phyloP scores from a whole-genome alignment of 768 basidiomycete genomes.

The Sarcomyxa edulis region DNA sequence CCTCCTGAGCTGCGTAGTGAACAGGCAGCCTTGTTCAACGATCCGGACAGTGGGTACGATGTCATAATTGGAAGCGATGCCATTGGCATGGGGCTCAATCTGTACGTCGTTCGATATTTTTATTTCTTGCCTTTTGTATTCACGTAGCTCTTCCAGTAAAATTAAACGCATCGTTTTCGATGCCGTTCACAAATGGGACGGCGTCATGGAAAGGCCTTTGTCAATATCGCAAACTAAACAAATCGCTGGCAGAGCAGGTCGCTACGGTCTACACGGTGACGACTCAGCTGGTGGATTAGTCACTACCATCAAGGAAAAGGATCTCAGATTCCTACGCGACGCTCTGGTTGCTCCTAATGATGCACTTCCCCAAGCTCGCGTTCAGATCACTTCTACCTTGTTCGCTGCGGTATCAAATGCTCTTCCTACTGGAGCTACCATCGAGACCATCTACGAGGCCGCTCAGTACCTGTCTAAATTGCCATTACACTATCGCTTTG shows the following conservation, averaged over 20 bases:
- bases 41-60: constrained; percentile 75
- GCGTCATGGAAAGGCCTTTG: constrained; percentile 36
- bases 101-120: constrained; percentile 50
- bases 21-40: constrained; percentile 91
- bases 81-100: constrained; percentile 94
- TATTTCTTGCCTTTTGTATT: background rate
- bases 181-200: constrained; percentile 61
- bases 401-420: constrained; percentile 20
- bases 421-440: constrained; percentile 38
- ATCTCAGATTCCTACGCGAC: constrained; percentile 54
- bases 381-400: constrained; percentile 22
- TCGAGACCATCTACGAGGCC: constrained; percentile 42
- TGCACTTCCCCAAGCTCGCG: constrained; percentile 46
- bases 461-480: constrained; percentile 41
- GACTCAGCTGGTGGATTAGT: constrained; percentile 55
- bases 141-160: constrained; percentile 49
- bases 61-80: constrained; percentile 93
- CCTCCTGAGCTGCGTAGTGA: constrained; percentile 90
- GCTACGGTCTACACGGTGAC: constrained; percentile 63
- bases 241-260: constrained; percentile 91
- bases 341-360: constrained; percentile 49
- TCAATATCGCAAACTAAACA: constrained; percentile 83
- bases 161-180: constrained; percentile 86
- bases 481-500: constrained; percentile 37
- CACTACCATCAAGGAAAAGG: constrained; percentile 61